Conservation (phyloP, 2,329 filamentous ascomycete species). For the Diaporthe caulivora region DNA sequence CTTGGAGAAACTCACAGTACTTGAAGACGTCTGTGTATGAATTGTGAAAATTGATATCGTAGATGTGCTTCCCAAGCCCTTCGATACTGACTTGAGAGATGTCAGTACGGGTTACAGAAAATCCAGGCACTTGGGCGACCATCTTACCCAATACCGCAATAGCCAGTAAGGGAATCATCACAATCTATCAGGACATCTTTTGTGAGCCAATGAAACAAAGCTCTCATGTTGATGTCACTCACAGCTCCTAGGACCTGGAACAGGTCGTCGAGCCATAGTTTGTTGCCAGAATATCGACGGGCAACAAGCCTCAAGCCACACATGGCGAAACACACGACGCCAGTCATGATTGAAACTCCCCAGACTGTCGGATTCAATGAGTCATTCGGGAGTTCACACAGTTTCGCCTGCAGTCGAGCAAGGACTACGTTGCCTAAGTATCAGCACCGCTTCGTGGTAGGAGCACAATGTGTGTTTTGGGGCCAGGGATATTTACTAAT, state of each 20-base stretch:
- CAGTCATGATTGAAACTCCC: constrained; percentile 6
- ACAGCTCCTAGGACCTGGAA: constrained; percentile 22
- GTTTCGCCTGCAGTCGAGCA: not conserved
- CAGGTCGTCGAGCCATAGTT: constrained; percentile 6
- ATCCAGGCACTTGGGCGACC: not conserved
- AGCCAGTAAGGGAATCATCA: constrained; percentile 10
- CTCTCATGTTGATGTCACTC: not conserved
- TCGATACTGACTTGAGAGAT: not conserved
- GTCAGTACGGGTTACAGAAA: not conserved
- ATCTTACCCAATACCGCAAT: not conserved
- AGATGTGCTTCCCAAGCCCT: constrained; percentile 8
- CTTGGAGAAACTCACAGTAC: not conserved
- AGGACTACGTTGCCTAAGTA: not conserved
- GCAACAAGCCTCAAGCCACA: constrained; percentile 1
- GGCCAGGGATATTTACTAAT: not conserved
- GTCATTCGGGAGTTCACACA: constrained; percentile 10
- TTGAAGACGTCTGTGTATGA: constrained; percentile 16
- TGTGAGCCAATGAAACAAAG: not conserved
- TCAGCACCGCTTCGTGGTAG: not conserved
- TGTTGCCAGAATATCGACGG: constrained; percentile 9
- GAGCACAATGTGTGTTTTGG: not conserved
- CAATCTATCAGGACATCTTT: not conserved
- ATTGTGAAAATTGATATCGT: not conserved
- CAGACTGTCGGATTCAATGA: not conserved
- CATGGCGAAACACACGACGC: constrained; percentile 5